Evolutionary conservation across 345 rosid genomes (phyloP).

Genomic region (Citrus sp.): DNA sequence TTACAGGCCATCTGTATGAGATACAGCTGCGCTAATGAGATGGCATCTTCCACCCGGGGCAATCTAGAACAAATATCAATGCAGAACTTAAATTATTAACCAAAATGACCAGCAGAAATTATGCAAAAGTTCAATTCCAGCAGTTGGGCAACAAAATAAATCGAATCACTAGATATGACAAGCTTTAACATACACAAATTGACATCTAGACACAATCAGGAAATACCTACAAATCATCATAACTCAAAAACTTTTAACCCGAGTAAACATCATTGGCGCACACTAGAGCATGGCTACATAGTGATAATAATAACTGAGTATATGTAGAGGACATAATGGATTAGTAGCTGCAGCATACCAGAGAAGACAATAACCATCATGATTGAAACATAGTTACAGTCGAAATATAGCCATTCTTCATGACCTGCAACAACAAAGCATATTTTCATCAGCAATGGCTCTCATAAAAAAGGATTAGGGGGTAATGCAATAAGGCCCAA

Average conservation of each 20-base stretch:
- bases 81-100: background rate
- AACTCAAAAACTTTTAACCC: background rate
- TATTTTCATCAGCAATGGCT: slow-evolving; percentile 12
- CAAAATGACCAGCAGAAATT: background rate
- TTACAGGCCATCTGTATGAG: slow-evolving; percentile 1
- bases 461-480: background rate
- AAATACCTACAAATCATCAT: background rate
- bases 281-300: background rate
- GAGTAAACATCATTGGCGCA: background rate
- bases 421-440: slow-evolving; percentile 55
- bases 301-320: background rate
- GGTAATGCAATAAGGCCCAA: background rate
- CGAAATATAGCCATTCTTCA: slow-evolving; percentile 92
- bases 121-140: background rate
- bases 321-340: background rate
- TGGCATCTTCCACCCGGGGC: background rate
- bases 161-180: no score
- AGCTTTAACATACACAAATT: background rate
- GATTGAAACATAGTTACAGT: slow-evolving; percentile 87
- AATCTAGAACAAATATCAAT: background rate
- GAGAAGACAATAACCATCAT: slow-evolving; percentile 31
- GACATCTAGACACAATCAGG: background rate
- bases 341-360: slow-evolving; percentile 13
- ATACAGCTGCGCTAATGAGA: background rate
- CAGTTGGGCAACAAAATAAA: background rate